Evolutionary conservation across 495 filamentous ascomycete genomes (phyloP).

Genomic region (Usnea hakonensis): DNA sequence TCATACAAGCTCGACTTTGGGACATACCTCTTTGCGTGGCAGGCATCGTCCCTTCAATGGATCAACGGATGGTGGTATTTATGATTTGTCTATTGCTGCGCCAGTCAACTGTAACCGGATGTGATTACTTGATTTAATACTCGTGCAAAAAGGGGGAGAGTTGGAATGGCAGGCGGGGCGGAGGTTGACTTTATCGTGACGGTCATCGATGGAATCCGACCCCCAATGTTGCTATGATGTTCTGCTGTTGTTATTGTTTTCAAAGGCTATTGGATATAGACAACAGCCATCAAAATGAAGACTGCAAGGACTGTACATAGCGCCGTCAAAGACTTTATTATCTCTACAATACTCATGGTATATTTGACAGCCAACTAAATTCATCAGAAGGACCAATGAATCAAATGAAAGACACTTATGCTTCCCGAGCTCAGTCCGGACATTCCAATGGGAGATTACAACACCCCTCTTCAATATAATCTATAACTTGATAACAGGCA

Average conservation of each 20-base stretch:
- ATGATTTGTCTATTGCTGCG: neutral
- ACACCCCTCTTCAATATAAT: no score
- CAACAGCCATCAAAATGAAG: slow-evolving; percentile 8
- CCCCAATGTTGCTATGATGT: slow-evolving; percentile 21
- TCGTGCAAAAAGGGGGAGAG: neutral
- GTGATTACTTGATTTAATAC: slow-evolving; percentile 7
- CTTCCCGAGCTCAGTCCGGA: neutral
- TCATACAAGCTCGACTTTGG: slow-evolving; percentile 3
- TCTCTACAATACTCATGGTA: neutral
- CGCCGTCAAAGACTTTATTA: neutral
- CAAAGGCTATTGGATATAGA: slow-evolving; percentile 5
- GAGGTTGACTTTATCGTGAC: neutral
- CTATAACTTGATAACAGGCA: no score
- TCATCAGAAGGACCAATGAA: neutral
- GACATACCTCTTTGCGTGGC: slow-evolving; percentile 19
- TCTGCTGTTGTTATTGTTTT: slow-evolving; percentile 10
- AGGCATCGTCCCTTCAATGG: slow-evolving; percentile 11
- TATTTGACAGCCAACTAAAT: neutral
- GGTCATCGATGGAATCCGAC: neutral
- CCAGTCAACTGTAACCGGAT: neutral
- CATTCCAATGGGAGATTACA: no score
- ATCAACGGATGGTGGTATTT: neutral
- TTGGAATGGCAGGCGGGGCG: slow-evolving; percentile 1
- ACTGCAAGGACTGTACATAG: slow-evolving; percentile 1
- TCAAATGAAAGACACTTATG: neutral